These are phyloP conservation scores for Ceratocystis variospora DNA, from an alignment of 2,329 filamentous ascomycete species.

Conservation along the genomic window DNA sequence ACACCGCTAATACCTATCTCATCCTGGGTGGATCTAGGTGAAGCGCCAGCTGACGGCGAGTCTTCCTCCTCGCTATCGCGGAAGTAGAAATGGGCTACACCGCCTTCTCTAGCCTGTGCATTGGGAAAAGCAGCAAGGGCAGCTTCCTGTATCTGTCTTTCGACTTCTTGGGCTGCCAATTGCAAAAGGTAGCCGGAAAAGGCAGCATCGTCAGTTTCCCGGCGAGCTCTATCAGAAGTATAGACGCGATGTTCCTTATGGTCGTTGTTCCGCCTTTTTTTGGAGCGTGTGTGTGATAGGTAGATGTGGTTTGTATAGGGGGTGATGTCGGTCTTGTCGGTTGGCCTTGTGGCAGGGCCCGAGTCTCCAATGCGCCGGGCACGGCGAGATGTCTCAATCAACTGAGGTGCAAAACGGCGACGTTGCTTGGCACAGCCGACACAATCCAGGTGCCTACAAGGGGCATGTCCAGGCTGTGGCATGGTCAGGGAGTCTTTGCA, in stretches of 20 bases:
- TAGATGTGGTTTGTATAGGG: constrained; percentile 50
- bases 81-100: constrained; percentile 57
- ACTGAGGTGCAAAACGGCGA: constrained; percentile 57
- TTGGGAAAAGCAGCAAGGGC: constrained; percentile 58
- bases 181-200: constrained; percentile 66
- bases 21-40: constrained; percentile 7
- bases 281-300: constrained; percentile 25
- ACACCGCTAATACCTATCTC: background rate
- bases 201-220: constrained; percentile 61
- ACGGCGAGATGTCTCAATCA: constrained; percentile 67
- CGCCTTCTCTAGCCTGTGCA: constrained; percentile 53
- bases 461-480: background rate
- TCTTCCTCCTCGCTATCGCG: constrained; percentile 50
- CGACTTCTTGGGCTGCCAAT: constrained; percentile 64
- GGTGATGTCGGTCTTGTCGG: constrained; percentile 59
- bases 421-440: constrained; percentile 8
- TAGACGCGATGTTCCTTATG: constrained; percentile 13
- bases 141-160: constrained; percentile 64
- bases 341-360: constrained; percentile 46
- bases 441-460: background rate
- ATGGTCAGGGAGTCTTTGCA: background rate
- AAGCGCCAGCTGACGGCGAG: constrained; percentile 24
- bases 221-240: constrained; percentile 28
- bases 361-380: constrained; percentile 53
- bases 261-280: constrained; percentile 12